Base-by-base conservation (phyloP, 1,284 basidiomycete species). In the Bothia castanella region DNA sequence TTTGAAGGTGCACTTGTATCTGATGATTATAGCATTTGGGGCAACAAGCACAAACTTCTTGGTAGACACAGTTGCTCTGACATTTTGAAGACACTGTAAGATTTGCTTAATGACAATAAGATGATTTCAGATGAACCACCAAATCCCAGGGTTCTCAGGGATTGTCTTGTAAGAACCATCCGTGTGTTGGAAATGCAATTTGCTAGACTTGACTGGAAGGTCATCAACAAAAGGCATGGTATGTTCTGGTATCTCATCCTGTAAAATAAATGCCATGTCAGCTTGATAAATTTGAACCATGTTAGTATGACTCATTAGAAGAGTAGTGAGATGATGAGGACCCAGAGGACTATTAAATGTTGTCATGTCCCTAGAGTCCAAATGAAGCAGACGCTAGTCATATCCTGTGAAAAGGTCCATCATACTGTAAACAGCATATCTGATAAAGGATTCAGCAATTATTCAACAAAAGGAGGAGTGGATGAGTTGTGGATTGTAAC, bases 1-100 rank as follows among this genome's bases (percentile, higher is more conserved):
- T 16, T 61, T 47, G 7, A 55, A 56, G 0, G 59, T 62, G 37
- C 64, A 69, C 4, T 47, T 34, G 41, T 72, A 65, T 0, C 69
- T 59, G 1, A 70, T 45, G 0, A 69, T 57, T 0, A 52, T 46
- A 0, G 60, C 51, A 7, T 55, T 53, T 0, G 48, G 51, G 0
- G 55, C 52, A n/a, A 60, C 59, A 0, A 70, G 40, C 0, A 59
- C 19, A 17, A 59, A 48, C 34, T 70, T 70, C 16, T 49, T 54
- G 1, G 58, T 61, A 0, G 63, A 67, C 2, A 71, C 61, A 0
- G 65, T 69, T 0, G 58, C 59, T 0, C 63, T 59, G 1, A 52
- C 41, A 38, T 63, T 56, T 8, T 55, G 42, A 7, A 69, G 51
- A 1, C 44, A 4, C 20, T 51, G 42, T 0, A 60, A 8, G 3